Evolutionary conservation across 192 early-diverging fungal species (phyloP).

Genomic region (Podila minutissima): DNA sequence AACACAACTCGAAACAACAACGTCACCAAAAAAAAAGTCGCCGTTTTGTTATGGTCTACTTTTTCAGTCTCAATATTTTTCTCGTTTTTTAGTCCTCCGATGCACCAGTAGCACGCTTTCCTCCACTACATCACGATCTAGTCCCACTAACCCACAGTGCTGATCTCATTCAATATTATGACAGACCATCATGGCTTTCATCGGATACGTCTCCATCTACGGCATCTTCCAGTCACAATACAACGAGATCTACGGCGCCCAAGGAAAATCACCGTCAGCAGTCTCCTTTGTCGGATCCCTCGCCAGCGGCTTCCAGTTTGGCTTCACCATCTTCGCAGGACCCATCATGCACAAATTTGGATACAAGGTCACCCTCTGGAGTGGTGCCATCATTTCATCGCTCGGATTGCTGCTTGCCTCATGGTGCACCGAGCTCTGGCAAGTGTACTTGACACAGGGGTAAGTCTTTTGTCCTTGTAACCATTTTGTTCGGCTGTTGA

Average conservation of each 20-base stretch:
- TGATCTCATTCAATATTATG: not conserved
- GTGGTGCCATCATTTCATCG: constrained; percentile 25
- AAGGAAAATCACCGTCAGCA: constrained; percentile 17
- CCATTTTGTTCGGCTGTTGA: not conserved
- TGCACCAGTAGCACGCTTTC: too few relatives aligned
- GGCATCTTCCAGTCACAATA: constrained; percentile 45
- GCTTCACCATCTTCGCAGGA: constrained; percentile 40
- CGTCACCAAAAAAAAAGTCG: too few relatives aligned
- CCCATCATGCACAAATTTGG: constrained; percentile 43
- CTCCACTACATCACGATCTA: too few relatives aligned
- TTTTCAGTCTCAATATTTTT: too few relatives aligned
- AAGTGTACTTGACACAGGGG: constrained; percentile 34
- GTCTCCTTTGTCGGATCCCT: constrained; percentile 41
- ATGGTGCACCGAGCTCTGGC: constrained; percentile 42
- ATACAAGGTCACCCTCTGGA: constrained; percentile 35
- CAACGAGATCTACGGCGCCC: constrained; percentile 32
- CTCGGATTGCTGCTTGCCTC: constrained; percentile 34
- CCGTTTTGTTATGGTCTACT: too few relatives aligned
- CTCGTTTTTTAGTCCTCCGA: too few relatives aligned
- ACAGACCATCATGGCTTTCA: constrained; percentile 28
- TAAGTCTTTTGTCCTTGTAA: not conserved
- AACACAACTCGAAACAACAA: too few relatives aligned
- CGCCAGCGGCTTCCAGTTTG: constrained; percentile 38
- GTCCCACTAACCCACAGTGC: too few relatives aligned
- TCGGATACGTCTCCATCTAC: constrained; percentile 48